Evolutionary conservation across 148 eudicot species (phyloP).

Genomic region (Chenopodium berlandieri): DNA sequence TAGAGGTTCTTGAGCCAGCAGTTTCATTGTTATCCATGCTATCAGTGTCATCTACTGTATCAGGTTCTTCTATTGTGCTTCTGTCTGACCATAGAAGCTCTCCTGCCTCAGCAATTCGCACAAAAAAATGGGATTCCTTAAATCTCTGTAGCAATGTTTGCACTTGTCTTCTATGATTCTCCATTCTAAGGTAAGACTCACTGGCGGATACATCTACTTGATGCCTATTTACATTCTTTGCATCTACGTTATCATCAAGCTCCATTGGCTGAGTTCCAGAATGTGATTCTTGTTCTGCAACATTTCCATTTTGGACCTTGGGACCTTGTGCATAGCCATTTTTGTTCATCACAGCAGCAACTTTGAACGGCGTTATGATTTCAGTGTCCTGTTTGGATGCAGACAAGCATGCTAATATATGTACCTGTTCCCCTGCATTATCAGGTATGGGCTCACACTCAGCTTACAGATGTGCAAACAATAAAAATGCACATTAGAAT

Average conservation of each 20-base stretch:
- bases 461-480: conserved; percentile 13
- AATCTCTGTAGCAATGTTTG: conserved; percentile 67
- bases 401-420: conserved; percentile 80
- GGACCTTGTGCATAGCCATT: conserved; percentile 50
- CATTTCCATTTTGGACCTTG: conserved; percentile 51
- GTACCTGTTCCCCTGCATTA: conserved; percentile 81
- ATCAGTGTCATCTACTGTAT: conserved; percentile 19
- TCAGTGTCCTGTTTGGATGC: conserved; percentile 74
- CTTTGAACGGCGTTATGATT: conserved; percentile 90
- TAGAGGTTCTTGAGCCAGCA: conserved; percentile 28
- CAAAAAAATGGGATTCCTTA: conserved; percentile 88
- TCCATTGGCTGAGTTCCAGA: conserved; percentile 31
- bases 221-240: conserved; percentile 35
- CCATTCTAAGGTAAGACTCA: conserved; percentile 89
- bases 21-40: conserved; percentile 31
- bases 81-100: conserved; percentile 86
- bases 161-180: conserved; percentile 75
- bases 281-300: conserved; percentile 32
- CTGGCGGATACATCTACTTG: conserved; percentile 53
- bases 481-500: neutral
- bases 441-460: neutral
- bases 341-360: conserved; percentile 83
- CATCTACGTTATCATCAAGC: conserved; percentile 37
- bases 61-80: conserved; percentile 40
- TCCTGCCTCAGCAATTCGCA: conserved; percentile 70